Conservation (phyloP, 345 rosid genomes). For the Lepidium didymum region DNA sequence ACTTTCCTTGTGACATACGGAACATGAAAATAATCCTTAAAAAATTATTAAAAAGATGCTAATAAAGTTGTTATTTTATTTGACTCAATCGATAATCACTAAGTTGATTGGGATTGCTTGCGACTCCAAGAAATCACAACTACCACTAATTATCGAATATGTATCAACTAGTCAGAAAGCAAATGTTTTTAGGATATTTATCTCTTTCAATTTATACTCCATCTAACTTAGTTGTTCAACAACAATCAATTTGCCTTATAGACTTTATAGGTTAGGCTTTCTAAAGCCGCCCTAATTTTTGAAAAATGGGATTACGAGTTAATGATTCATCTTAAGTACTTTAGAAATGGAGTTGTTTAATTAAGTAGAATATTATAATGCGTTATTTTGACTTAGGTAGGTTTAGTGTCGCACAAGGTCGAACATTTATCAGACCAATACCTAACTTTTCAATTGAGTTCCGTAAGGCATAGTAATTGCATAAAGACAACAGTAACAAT, state of each 20-base stretch:
- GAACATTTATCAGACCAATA: constrained; percentile 28
- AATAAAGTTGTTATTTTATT: constrained; percentile 6
- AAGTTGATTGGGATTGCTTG: constrained; percentile 26
- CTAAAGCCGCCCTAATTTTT: background rate
- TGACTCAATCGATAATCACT: constrained; percentile 11
- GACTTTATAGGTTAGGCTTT: constrained; percentile 1
- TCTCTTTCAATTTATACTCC: background rate
- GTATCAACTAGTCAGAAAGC: background rate
- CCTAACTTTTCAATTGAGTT: constrained; percentile 29
- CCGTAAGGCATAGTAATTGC: constrained; percentile 25
- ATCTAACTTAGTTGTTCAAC: background rate
- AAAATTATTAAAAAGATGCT: background rate
- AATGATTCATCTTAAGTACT: background rate
- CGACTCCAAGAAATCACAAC: constrained; percentile 18
- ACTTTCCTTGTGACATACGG: constrained; percentile 28
- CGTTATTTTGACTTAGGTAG: constrained; percentile 8
- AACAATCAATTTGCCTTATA: background rate
- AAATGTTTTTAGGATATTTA: background rate
- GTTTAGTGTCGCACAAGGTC: constrained; percentile 30
- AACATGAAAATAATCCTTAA: constrained; percentile 15
- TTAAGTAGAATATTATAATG: background rate
- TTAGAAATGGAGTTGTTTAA: constrained; percentile 17
- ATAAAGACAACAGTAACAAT: constrained; percentile 22
- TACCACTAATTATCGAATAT: constrained; percentile 15
- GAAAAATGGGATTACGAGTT: background rate